These are phyloP conservation scores for Aspergillus transmontanensis DNA, from an alignment of 2,329 filamentous ascomycete species.

Conservation along the genomic window DNA sequence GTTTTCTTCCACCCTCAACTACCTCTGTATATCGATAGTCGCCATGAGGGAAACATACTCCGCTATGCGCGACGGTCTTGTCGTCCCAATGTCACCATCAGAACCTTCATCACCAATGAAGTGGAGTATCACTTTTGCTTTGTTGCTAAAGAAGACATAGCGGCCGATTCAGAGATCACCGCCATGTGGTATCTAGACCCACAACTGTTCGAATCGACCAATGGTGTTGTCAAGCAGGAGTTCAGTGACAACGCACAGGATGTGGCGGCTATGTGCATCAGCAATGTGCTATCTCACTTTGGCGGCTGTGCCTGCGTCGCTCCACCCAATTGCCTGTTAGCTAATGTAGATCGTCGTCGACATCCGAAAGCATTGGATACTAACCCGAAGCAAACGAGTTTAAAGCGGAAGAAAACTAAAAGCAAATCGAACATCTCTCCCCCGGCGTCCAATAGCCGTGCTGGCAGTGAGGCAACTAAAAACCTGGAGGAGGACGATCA, in stretches of 20 bases:
- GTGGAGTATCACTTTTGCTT: slow-evolving; percentile 92
- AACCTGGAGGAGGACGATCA: slow-evolving; percentile 58
- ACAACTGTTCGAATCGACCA: slow-evolving; percentile 39
- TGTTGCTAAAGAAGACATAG: slow-evolving; percentile 76
- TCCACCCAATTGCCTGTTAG: slow-evolving; percentile 41
- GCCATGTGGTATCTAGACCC: slow-evolving; percentile 52
- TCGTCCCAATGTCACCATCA: slow-evolving; percentile 82
- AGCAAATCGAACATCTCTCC: slow-evolving; percentile 54
- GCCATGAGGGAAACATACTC: slow-evolving; percentile 80
- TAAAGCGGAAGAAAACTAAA: slow-evolving; percentile 52
- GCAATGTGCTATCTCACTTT: slow-evolving; percentile 52
- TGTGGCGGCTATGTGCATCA: slow-evolving; percentile 47
- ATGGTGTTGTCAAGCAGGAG: slow-evolving; percentile 46
- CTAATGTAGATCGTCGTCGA: slow-evolving; percentile 47
- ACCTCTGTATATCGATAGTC: slow-evolving; percentile 89
- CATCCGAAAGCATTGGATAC: slow-evolving; percentile 36
- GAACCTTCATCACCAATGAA: slow-evolving; percentile 77
- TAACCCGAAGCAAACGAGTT: slow-evolving; percentile 44
- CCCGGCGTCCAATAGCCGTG: slow-evolving; percentile 59
- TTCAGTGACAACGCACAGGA: slow-evolving; percentile 43
- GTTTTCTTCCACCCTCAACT: slow-evolving; percentile 87
- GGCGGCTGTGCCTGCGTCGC: slow-evolving; percentile 52
- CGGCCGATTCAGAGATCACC: slow-evolving; percentile 54
- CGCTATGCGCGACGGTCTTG: slow-evolving; percentile 93
- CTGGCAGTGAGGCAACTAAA: slow-evolving; percentile 60